These are phyloP conservation scores for Candida andamanensis DNA, from an alignment of 805 yeast species.

Conservation along the genomic window DNA sequence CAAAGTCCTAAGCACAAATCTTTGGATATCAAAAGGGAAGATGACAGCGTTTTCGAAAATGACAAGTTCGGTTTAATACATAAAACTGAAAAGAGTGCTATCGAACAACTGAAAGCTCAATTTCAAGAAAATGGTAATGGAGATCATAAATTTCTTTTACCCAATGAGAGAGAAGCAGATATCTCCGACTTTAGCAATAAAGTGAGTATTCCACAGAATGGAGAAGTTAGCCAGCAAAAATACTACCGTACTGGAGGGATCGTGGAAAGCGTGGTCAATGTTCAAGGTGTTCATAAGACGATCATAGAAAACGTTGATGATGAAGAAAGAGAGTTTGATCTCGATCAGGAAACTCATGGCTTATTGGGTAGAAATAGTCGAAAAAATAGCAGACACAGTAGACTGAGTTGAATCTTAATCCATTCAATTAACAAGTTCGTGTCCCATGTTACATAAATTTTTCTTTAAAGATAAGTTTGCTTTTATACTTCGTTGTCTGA, in stretches of 20 bases:
- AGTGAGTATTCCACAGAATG: slow-evolving; percentile 10
- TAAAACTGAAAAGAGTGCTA: slow-evolving; percentile 42
- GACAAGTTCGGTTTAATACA: slow-evolving; percentile 33
- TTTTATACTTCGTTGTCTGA: too few species aligned
- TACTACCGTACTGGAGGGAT: slow-evolving; percentile 56
- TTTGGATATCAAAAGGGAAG: slow-evolving; percentile 3
- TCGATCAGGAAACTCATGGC: slow-evolving; percentile 3
- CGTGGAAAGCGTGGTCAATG: slow-evolving; percentile 76
- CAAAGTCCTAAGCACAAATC: slow-evolving; percentile 14
- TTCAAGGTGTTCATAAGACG: slow-evolving; percentile 80
- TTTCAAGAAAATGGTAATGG: slow-evolving; percentile 14
- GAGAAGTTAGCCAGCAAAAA: slow-evolving; percentile 30
- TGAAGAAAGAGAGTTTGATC: slow-evolving; percentile 26
- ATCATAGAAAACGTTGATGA: slow-evolving; percentile 65
- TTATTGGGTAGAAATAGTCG: slow-evolving; percentile 1
- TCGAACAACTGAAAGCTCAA: slow-evolving; percentile 10
- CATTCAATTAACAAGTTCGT: too few species aligned
- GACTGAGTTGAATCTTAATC: too few species aligned
- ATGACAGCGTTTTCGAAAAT: slow-evolving; percentile 3
- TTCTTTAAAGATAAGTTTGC: too few species aligned
- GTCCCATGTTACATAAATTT: too few species aligned
- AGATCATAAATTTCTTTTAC: slow-evolving; percentile 17
- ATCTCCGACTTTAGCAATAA: slow-evolving; percentile 16
- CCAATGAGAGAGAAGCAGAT: slow-evolving; percentile 22
- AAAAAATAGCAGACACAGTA: not conserved